Percentiles rank a stretch among this genome's conserved stretches.
phyloP scores from a whole-genome alignment of 257 asterid genomes.

The Solanum gandarillasii region DNA sequence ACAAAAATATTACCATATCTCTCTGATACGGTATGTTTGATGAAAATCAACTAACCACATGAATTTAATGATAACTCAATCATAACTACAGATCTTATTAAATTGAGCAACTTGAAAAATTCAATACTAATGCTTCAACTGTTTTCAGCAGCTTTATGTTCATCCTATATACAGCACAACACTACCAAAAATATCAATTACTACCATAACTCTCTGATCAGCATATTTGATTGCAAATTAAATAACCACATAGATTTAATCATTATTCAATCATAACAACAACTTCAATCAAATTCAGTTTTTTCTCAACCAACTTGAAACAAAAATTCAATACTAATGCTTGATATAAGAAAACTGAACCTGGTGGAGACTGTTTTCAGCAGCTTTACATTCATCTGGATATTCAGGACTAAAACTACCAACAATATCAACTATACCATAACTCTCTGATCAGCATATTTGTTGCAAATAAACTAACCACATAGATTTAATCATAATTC shows the following conservation, averaged over 20 bases:
- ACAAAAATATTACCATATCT: not conserved
- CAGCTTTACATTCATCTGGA: slow-evolving; percentile 56
- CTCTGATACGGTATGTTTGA: not conserved
- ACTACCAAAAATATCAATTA: not conserved
- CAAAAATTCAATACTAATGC: not conserved
- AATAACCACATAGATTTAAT: not conserved
- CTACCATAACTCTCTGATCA: not conserved
- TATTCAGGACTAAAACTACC: not conserved
- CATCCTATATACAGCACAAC: slow-evolving; percentile 10
- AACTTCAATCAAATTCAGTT: not conserved
- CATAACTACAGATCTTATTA: not conserved
- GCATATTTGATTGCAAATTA: not conserved
- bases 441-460: not conserved
- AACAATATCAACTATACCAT: not conserved
- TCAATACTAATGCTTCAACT: slow-evolving; percentile 9
- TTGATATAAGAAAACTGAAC: slow-evolving; percentile 9
- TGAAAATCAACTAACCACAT: not conserved
- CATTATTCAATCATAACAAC: not conserved
- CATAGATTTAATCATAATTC: not conserved
- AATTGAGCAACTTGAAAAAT: not conserved
- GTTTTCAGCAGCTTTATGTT: slow-evolving; percentile 75
- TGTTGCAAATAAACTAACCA: not conserved
- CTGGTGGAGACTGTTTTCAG: slow-evolving; percentile 78
- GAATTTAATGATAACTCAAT: not conserved
- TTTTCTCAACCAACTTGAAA: not conserved